Conservation (phyloP, 2,329 filamentous ascomycete species). For the Epicoccum nigrum region DNA sequence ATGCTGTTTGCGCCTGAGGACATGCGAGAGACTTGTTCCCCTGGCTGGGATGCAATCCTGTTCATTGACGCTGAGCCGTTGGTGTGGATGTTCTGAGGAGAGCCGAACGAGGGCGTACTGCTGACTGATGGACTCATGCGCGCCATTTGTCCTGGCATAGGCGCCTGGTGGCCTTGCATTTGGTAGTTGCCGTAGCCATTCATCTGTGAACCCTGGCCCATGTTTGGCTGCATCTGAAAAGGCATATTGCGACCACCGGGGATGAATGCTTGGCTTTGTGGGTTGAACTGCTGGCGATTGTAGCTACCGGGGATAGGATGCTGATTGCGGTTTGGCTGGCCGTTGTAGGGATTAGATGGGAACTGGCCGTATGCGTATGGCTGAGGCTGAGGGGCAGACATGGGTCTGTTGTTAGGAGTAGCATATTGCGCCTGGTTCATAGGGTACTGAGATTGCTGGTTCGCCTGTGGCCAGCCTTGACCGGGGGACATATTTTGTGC, state of each 20-base stretch:
- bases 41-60: conserved; percentile 34
- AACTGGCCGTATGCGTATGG: conserved; percentile 80
- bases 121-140: conserved; percentile 36
- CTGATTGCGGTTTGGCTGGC: conserved; percentile 72
- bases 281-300: conserved; percentile 87
- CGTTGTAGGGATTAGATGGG: conserved; percentile 64
- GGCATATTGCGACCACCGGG: conserved; percentile 60
- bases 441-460: conserved; percentile 37
- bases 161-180: conserved; percentile 14
- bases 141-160: conserved; percentile 28
- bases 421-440: conserved; percentile 35
- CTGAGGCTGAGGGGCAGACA: conserved; percentile 45
- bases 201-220: conserved; percentile 42
- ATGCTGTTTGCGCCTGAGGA: conserved; percentile 54
- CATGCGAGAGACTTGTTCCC: conserved; percentile 28
- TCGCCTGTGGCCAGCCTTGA: conserved; percentile 42
- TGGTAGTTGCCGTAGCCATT: conserved; percentile 38
- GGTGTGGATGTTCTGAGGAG: conserved; percentile 34
- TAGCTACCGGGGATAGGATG: conserved; percentile 86
- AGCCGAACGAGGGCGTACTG: conserved; percentile 38
- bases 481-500: conserved; percentile 38
- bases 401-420: conserved; percentile 39
- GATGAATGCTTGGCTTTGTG: conserved; percentile 90
- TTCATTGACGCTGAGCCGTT: conserved; percentile 28
- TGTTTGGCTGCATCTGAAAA: conserved; percentile 42